Conservation (phyloP, 768 basidiomycete species). For the Suillus alpinus region DNA sequence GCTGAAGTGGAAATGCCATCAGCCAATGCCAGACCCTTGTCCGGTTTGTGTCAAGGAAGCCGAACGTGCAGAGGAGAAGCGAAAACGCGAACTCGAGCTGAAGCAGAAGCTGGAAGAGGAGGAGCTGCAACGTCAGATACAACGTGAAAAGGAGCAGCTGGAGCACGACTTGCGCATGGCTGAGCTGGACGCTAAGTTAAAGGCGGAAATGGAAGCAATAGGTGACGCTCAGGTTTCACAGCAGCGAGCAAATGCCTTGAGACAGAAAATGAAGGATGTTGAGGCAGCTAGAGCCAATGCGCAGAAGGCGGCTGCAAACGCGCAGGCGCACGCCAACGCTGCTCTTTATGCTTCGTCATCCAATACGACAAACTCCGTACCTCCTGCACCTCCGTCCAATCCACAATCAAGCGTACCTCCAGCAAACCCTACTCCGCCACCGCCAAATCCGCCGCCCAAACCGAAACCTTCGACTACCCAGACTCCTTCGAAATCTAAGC, state of each 20-base stretch:
- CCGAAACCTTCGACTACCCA: not conserved
- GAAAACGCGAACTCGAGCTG: slow-evolving; percentile 36
- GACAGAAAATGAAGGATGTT: slow-evolving; percentile 47
- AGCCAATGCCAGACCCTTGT: slow-evolving; percentile 38
- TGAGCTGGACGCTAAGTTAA: slow-evolving; percentile 42
- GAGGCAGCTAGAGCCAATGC: slow-evolving; percentile 28
- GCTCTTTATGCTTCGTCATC: not conserved
- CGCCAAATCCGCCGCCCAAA: not conserved
- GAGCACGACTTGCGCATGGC: slow-evolving; percentile 42
- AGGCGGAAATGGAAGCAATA: slow-evolving; percentile 27
- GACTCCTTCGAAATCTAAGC: not conserved
- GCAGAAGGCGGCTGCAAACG: slow-evolving; percentile 9
- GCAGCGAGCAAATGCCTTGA: slow-evolving; percentile 34
- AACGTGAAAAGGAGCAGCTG: slow-evolving; percentile 42
- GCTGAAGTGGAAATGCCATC: slow-evolving; percentile 42
- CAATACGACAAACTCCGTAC: not conserved
- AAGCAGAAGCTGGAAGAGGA: slow-evolving; percentile 47
- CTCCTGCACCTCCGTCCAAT: slow-evolving; percentile 1
- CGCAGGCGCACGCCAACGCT: not conserved
- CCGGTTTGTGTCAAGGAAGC: slow-evolving; percentile 44
- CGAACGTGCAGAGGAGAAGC: slow-evolving; percentile 41
- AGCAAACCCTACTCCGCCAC: not conserved
- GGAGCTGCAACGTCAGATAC: slow-evolving; percentile 29
- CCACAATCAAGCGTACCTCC: slow-evolving; percentile 3
- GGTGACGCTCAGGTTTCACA: slow-evolving; percentile 37